These are phyloP conservation scores for Eustoma russellianum DNA, from an alignment of 257 asterid genomes.

Conservation along the genomic window DNA sequence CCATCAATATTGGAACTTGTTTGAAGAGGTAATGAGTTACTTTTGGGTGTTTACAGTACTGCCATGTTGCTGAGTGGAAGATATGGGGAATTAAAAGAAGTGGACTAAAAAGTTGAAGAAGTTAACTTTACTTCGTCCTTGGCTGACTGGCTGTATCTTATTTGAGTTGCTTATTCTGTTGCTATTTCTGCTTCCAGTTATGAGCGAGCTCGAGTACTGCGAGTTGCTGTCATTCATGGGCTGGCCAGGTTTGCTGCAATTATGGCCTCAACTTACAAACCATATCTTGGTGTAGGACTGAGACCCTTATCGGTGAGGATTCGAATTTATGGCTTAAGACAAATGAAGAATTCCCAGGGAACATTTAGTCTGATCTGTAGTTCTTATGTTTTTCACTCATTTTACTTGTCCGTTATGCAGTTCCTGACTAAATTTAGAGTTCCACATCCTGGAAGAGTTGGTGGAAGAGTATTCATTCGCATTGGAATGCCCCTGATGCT, in stretches of 20 bases:
- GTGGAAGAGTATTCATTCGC: slow-evolving; percentile 75
- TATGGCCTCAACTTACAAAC: slow-evolving; percentile 91
- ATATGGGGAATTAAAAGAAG: no score
- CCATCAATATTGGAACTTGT: slow-evolving; percentile 54
- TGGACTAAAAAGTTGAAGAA: no score
- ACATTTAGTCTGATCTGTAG: neutral
- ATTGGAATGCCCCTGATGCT: slow-evolving; percentile 93
- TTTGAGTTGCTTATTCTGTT: slow-evolving; percentile 10
- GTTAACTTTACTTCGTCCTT: no score
- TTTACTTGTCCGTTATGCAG: slow-evolving; percentile 29
- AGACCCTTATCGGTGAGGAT: slow-evolving; percentile 76
- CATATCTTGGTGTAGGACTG: slow-evolving; percentile 88
- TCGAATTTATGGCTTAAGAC: neutral
- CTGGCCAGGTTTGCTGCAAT: slow-evolving; percentile 98
- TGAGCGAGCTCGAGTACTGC: slow-evolving; percentile 66
- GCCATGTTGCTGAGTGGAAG: neutral
- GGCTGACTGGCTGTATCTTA: neutral
- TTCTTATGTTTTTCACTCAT: slow-evolving; percentile 3
- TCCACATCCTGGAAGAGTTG: slow-evolving; percentile 98
- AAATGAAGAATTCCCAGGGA: neutral
- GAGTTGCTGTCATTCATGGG: slow-evolving; percentile 89
- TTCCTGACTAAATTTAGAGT: slow-evolving; percentile 68
- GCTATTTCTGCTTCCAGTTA: slow-evolving; percentile 38
- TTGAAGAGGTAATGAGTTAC: slow-evolving; percentile 37
- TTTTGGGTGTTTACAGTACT: neutral